Percentiles rank a stretch among this genome's conserved stretches.
These are phyloP conservation scores for Discostella pseudostelligera DNA, from an alignment of 108 stramenopile species.

Conservation along the genomic window DNA sequence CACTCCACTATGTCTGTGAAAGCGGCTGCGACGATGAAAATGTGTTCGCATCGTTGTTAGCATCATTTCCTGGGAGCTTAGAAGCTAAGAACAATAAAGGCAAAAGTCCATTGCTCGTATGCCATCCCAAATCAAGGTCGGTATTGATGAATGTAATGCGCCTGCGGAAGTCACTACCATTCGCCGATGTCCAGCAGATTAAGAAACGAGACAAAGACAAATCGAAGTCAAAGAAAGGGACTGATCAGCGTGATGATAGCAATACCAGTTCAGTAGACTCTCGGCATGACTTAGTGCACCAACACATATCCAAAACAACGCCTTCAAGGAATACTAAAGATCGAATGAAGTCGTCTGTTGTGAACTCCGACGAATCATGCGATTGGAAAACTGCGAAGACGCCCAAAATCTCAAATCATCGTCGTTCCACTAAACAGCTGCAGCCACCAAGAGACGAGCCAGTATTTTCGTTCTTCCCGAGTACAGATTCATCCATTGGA, in stretches of 20 bases:
- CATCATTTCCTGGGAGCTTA: slow-evolving; percentile 34
- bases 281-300: neutral
- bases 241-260: slow-evolving; percentile 4
- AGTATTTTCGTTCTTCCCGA: neutral
- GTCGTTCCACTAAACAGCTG: neutral
- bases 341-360: neutral
- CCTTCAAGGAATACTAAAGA: neutral
- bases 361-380: neutral
- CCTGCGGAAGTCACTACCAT: slow-evolving; percentile 20
- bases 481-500: no score
- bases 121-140: slow-evolving; percentile 38
- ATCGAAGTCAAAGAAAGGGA: neutral
- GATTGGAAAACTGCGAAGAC: slow-evolving; percentile 7
- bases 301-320: neutral
- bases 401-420: slow-evolving; percentile 1
- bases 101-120: slow-evolving; percentile 36
- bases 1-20: slow-evolving; percentile 49
- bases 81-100: slow-evolving; percentile 32
- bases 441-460: neutral
- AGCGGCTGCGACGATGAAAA: slow-evolving; percentile 46
- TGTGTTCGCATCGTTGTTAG: slow-evolving; percentile 34
- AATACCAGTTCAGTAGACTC: neutral
- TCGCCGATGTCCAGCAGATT: neutral
- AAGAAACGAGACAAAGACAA: neutral
- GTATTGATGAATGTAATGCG: slow-evolving; percentile 40